A percentile compares a stretch with the other conserved stretches of the same genome.
phyloP scores from a whole-genome alignment of 1,284 basidiomycete species.

The Fistulina hepatica region DNA sequence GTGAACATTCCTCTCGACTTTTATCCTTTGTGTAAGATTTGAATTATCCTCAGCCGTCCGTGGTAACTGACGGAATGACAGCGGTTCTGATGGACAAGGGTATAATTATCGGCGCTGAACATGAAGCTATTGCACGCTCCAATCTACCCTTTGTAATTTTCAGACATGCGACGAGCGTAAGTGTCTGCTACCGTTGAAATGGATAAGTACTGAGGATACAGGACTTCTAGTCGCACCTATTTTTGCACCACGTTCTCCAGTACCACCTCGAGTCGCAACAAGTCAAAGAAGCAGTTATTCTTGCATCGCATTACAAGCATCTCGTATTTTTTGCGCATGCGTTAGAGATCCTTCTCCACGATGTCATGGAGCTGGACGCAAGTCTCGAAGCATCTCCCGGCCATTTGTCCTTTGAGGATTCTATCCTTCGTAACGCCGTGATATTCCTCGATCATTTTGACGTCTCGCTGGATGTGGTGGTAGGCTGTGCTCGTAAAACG shows the following conservation, averaged over 20 bases:
- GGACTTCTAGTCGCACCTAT: slow-evolving; percentile 70
- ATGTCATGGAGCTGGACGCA: slow-evolving; percentile 86
- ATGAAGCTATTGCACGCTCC: slow-evolving; percentile 68
- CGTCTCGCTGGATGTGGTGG: slow-evolving; percentile 83
- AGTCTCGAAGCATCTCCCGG: slow-evolving; percentile 18
- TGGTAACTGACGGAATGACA: slow-evolving; percentile 21
- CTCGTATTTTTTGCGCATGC: slow-evolving; percentile 93
- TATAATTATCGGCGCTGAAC: slow-evolving; percentile 93
- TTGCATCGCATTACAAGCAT: slow-evolving; percentile 80
- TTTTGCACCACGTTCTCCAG: slow-evolving; percentile 85
- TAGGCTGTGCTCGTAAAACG: slow-evolving; percentile 94
- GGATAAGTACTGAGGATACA: slow-evolving; percentile 2
- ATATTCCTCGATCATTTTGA: slow-evolving; percentile 95
- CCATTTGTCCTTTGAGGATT: too few species aligned
- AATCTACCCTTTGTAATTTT: slow-evolving; percentile 89
- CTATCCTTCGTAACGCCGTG: slow-evolving; percentile 61
- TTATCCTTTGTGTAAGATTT: slow-evolving; percentile 84
- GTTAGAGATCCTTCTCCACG: slow-evolving; percentile 89
- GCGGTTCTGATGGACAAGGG: slow-evolving; percentile 98
- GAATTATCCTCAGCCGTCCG: slow-evolving; percentile 1
- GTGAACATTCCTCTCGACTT: slow-evolving; percentile 87
- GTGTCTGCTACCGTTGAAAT: slow-evolving; percentile 23
- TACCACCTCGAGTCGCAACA: slow-evolving; percentile 71
- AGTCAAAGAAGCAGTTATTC: slow-evolving; percentile 70
- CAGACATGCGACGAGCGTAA: slow-evolving; percentile 80